Conservation (phyloP, 2,329 filamentous ascomycete species). For the Tolypocladium tundrense region DNA sequence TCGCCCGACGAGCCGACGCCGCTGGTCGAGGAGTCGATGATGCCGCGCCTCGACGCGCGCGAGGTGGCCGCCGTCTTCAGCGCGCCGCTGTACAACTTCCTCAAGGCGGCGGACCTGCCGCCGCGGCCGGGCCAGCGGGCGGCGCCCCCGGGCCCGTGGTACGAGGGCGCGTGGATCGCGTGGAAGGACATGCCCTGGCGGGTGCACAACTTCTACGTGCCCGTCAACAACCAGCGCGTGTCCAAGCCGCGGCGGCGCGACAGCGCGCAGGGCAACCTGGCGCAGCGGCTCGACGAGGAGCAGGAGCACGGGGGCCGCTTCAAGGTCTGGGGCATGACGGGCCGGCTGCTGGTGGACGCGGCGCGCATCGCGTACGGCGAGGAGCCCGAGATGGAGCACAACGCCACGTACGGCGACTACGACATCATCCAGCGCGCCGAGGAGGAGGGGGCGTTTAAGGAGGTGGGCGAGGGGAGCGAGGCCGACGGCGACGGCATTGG, state of each 20-base stretch:
- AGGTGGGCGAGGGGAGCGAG: constrained; percentile 19
- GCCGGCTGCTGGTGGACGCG: constrained; percentile 77
- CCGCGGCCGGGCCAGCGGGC: constrained; percentile 19
- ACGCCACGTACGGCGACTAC: constrained; percentile 42
- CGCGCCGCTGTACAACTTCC: constrained; percentile 76
- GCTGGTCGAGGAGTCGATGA: constrained; percentile 58
- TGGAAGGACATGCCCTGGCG: constrained; percentile 74
- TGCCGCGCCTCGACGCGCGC: constrained; percentile 72
- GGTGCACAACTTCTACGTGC: constrained; percentile 89
- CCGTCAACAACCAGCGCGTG: constrained; percentile 60
- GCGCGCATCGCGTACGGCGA: constrained; percentile 74
- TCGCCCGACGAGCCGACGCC: constrained; percentile 16
- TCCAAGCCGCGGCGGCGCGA: constrained; percentile 41
- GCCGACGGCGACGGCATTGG: constrained; percentile 13
- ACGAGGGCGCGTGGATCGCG: constrained; percentile 69
- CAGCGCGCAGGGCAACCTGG: constrained; percentile 32
- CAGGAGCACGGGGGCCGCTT: constrained; percentile 47
- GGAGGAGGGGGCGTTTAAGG: constrained; percentile 35
- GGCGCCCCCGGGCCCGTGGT: constrained; percentile 58
- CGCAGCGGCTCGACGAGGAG: constrained; percentile 34
- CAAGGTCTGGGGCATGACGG: constrained; percentile 92
- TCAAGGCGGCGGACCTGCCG: constrained; percentile 49
- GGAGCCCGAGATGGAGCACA: constrained; percentile 75
- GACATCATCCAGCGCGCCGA: constrained; percentile 35
- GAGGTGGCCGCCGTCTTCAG: constrained; percentile 94